Percentiles rank a stretch among this genome's conserved stretches.
phyloP scores from a whole-genome alignment of 192 early-diverging fungal species.

The Backusella tarrabulga region DNA sequence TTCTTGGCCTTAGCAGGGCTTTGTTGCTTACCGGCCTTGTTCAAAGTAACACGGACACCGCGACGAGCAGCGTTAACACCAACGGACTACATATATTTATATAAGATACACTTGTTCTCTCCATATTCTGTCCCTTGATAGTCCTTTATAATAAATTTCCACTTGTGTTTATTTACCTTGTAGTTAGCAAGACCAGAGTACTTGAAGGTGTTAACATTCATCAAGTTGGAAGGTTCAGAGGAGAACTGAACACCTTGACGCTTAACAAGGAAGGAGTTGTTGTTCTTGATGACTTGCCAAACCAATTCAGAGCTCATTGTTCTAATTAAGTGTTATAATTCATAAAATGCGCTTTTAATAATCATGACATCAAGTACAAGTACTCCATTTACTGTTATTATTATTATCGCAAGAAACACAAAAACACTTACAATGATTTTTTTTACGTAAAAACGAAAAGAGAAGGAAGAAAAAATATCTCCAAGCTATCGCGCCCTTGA shows the following conservation, averaged over 20 bases:
- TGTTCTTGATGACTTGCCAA: slow-evolving; percentile 71
- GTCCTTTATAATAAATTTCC: not conserved
- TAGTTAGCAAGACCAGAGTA: slow-evolving; percentile 77
- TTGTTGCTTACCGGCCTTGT: slow-evolving; percentile 55
- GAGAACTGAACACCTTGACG: slow-evolving; percentile 71
- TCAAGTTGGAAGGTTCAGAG: slow-evolving; percentile 72
- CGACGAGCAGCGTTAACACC: slow-evolving; percentile 54
- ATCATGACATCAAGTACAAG: not conserved
- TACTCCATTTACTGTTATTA: not conserved
- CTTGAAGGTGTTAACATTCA: slow-evolving; percentile 80
- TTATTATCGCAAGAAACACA: not conserved
- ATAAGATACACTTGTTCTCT: not conserved
- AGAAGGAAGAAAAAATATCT: not conserved
- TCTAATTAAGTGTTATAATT: not conserved
- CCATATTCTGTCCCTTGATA: not conserved
- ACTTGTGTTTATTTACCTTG: slow-evolving; percentile 50
- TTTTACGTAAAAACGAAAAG: slow-evolving; percentile 9
- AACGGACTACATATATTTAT: slow-evolving; percentile 50
- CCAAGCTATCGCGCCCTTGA: not conserved
- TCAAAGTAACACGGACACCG: slow-evolving; percentile 64
- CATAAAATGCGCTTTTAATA: not conserved
- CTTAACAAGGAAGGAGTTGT: slow-evolving; percentile 81
- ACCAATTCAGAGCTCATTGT: slow-evolving; percentile 42
- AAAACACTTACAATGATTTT: not conserved
- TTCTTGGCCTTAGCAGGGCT: slow-evolving; percentile 52